Evolutionary conservation across 768 basidiomycete species (phyloP).

Genomic region (Suillus variegatus): DNA sequence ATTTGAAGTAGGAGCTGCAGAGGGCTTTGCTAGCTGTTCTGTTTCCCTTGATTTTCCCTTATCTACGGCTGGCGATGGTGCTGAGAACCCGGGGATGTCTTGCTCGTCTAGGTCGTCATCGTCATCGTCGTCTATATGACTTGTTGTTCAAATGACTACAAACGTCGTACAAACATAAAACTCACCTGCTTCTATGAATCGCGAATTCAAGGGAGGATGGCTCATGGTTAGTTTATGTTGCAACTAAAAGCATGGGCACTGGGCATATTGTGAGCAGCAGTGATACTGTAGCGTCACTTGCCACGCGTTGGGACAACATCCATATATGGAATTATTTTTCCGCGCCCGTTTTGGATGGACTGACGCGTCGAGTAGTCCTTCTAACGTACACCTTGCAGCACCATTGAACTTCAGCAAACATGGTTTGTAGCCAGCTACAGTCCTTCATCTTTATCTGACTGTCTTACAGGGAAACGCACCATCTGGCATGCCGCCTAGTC

Average conservation of each 20-base stretch:
- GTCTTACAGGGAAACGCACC: constrained; percentile 70
- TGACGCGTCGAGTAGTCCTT: constrained; percentile 49
- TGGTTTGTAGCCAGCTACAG: constrained; percentile 21
- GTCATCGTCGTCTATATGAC: constrained; percentile 55
- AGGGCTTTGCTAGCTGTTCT: constrained; percentile 49
- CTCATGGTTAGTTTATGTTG: constrained; percentile 20
- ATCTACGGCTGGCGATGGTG: constrained; percentile 54
- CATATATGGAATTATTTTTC: background rate
- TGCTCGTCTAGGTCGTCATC: constrained; percentile 79
- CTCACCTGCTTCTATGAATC: constrained; percentile 80
- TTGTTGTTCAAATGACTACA: constrained; percentile 11
- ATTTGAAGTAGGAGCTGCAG: constrained; percentile 32
- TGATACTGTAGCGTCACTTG: background rate
- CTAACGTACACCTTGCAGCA: background rate
- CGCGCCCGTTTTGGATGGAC: constrained; percentile 25
- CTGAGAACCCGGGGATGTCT: constrained; percentile 76
- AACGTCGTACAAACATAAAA: background rate
- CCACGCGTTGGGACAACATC: background rate
- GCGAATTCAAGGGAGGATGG: constrained; percentile 49
- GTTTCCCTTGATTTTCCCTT: constrained; percentile 75
- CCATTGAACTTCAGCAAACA: constrained; percentile 13
- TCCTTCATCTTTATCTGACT: constrained; percentile 10
- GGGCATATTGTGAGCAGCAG: background rate
- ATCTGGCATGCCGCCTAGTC: constrained; percentile 52
- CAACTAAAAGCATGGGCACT: background rate